Evolutionary conservation across 148 eudicot genomes (phyloP).

Genomic region (Vaccinium vitisidaea): DNA sequence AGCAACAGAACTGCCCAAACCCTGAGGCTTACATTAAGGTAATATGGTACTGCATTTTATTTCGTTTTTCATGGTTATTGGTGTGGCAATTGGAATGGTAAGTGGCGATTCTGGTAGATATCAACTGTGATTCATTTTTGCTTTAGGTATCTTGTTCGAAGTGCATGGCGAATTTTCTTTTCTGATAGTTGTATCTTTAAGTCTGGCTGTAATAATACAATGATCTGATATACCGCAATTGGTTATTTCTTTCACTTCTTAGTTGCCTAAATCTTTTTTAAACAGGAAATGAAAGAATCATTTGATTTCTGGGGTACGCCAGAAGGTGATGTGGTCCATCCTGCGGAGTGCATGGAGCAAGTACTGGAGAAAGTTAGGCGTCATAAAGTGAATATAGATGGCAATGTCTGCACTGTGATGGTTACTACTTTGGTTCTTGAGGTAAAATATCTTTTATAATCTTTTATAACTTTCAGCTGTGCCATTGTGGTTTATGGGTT

Average conservation of each 20-base stretch:
- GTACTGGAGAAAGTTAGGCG: conserved; percentile 84
- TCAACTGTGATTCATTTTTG: neutral
- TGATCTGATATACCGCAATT: neutral
- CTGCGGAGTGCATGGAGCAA: conserved; percentile 95
- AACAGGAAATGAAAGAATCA: conserved; percentile 79
- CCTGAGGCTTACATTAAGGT: conserved; percentile 89
- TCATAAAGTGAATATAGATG: conserved; percentile 90
- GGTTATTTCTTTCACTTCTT: conserved; percentile 1
- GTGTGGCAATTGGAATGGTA: neutral
- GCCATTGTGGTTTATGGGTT: neutral
- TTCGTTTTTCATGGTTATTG: neutral
- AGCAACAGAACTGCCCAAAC: conserved; percentile 85
- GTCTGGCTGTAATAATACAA: neutral
- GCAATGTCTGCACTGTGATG: conserved; percentile 92
- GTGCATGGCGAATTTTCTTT: neutral
- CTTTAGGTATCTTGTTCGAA: neutral
- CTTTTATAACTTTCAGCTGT: neutral
- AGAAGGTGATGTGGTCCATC: conserved; percentile 91
- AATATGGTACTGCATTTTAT: neutral
- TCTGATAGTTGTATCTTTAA: neutral
- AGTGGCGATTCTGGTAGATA: neutral
- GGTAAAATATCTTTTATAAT: conserved; percentile 40
- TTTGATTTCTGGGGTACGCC: conserved; percentile 95
- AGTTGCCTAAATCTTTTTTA: conserved; percentile 9
- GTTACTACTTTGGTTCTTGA: conserved; percentile 95